These are phyloP conservation scores for Fusarium brevicatenulatum DNA, from an alignment of 2,329 filamentous ascomycete genomes.

Conservation along the genomic window DNA sequence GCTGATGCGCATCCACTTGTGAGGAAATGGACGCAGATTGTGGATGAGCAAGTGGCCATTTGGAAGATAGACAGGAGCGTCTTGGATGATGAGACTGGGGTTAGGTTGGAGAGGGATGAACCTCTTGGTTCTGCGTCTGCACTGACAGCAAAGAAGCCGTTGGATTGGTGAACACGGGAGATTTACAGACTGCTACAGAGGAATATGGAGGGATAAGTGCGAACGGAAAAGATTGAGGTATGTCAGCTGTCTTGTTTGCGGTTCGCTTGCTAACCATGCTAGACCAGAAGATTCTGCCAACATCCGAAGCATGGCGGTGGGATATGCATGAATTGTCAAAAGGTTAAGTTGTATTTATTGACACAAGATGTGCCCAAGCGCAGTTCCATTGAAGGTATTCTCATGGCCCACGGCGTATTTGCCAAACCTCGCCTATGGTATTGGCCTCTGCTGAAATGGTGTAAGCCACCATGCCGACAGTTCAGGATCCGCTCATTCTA, in stretches of 20 bases:
- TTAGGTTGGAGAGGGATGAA: constrained; percentile 47
- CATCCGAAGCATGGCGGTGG: too few species aligned
- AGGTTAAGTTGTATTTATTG: neutral
- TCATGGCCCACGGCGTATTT: neutral
- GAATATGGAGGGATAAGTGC: neutral
- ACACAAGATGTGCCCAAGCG: neutral
- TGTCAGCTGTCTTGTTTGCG: neutral
- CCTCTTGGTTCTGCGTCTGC: constrained; percentile 38
- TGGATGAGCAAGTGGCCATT: constrained; percentile 45
- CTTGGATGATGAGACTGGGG: constrained; percentile 48
- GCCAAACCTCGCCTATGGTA: neutral
- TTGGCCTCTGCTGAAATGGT: neutral
- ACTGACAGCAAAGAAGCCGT: constrained; percentile 45
- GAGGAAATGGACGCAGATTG: constrained; percentile 64
- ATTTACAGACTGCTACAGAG: neutral
- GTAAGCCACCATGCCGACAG: neutral
- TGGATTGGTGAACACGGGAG: constrained; percentile 51
- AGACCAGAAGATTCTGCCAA: neutral
- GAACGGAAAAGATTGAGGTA: constrained; percentile 3
- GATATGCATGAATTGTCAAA: neutral
- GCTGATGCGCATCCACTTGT: constrained; percentile 75
- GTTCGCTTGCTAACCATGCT: neutral
- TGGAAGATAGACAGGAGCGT: constrained; percentile 51
- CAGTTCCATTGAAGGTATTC: neutral
- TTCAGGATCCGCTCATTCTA: neutral